These are phyloP conservation scores for Teratosphaeria epicoccoides DNA, from an alignment of 2,329 filamentous ascomycete species.

Conservation along the genomic window DNA sequence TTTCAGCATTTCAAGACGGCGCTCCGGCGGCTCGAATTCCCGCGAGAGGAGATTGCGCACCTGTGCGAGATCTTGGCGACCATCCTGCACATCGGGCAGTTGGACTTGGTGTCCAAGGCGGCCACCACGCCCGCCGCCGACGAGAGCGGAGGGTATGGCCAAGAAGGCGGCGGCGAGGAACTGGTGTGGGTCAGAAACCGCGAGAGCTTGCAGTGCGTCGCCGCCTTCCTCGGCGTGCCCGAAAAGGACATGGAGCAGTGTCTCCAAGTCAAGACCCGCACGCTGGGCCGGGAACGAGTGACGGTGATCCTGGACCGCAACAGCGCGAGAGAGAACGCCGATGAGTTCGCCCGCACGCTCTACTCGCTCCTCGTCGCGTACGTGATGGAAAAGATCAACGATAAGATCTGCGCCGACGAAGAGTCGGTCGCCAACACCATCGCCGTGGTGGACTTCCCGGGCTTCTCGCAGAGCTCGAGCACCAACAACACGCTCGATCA, in stretches of 20 bases:
- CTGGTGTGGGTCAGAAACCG: slow-evolving; percentile 88
- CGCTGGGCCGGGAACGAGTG: slow-evolving; percentile 90
- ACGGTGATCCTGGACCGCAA: slow-evolving; percentile 94
- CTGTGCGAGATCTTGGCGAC: slow-evolving; percentile 89
- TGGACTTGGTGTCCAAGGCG: slow-evolving; percentile 79
- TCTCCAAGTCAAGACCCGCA: slow-evolving; percentile 92
- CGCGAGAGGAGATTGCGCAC: slow-evolving; percentile 84
- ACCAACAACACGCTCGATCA: slow-evolving; percentile 84
- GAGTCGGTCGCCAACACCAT: slow-evolving; percentile 87
- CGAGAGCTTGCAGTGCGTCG: slow-evolving; percentile 73
- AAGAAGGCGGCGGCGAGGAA: slow-evolving; percentile 74
- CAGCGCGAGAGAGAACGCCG: slow-evolving; percentile 81
- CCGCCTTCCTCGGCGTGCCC: slow-evolving; percentile 86
- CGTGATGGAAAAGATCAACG: slow-evolving; percentile 86
- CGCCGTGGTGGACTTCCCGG: slow-evolving; percentile 91
- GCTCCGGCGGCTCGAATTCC: slow-evolving; percentile 85
- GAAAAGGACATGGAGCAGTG: slow-evolving; percentile 74
- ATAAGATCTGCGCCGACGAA: slow-evolving; percentile 68
- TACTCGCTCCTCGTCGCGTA: slow-evolving; percentile 92
- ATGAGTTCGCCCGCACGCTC: slow-evolving; percentile 83
- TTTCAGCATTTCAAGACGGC: slow-evolving; percentile 98
- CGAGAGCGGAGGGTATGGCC: slow-evolving; percentile 91
- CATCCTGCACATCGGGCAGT: slow-evolving; percentile 94
- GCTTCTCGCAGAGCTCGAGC: slow-evolving; percentile 73
- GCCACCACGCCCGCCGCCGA: slow-evolving; percentile 70